These are phyloP conservation scores for Fomitopsis schrenkii DNA, from an alignment of 1,284 basidiomycete genomes.

Conservation along the genomic window DNA sequence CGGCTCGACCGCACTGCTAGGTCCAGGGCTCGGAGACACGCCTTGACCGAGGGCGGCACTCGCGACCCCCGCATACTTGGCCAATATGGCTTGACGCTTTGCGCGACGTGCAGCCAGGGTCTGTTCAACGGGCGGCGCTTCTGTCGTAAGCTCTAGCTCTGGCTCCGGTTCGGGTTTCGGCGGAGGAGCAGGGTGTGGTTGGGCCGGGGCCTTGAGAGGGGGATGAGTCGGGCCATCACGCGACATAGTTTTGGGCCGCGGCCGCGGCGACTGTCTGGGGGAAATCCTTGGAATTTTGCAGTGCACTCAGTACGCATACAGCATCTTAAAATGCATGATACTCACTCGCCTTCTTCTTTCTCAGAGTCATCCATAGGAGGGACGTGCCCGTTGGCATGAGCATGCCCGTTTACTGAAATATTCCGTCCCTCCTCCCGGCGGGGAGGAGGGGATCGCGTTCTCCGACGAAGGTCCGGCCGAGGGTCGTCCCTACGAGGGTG, in stretches of 20 bases:
- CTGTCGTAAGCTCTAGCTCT: conserved; percentile 55
- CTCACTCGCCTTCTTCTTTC: conserved; percentile 78
- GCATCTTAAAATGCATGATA: conserved; percentile 28
- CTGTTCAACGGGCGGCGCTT: conserved; percentile 64
- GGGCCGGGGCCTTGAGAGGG: conserved; percentile 16
- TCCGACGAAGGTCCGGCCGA: conserved; percentile 14
- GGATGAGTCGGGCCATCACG: conserved; percentile 16
- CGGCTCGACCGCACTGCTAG: conserved; percentile 71
- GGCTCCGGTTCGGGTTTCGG: conserved; percentile 39
- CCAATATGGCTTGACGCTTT: conserved; percentile 80
- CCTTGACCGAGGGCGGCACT: conserved; percentile 30
- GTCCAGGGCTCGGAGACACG: conserved; percentile 51
- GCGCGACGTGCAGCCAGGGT: conserved; percentile 76
- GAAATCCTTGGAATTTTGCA: conserved; percentile 48
- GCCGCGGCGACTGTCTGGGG: conserved; percentile 37
- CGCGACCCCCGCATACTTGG: conserved; percentile 64
- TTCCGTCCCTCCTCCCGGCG: conserved; percentile 10
- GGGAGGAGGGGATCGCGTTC: conserved; percentile 8
- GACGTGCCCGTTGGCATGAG: conserved; percentile 16
- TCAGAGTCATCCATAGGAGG: conserved; percentile 43
- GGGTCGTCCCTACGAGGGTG: conserved; percentile 17
- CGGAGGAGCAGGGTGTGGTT: background rate
- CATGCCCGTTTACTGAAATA: conserved; percentile 6
- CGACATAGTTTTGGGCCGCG: conserved; percentile 21
- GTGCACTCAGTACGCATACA: conserved; percentile 2